Evolutionary conservation across 1,284 basidiomycete genomes (phyloP), one percentile per base, ranked within the genome.

Genomic region (Cutaneotrichosporon spelunceum): DNA sequence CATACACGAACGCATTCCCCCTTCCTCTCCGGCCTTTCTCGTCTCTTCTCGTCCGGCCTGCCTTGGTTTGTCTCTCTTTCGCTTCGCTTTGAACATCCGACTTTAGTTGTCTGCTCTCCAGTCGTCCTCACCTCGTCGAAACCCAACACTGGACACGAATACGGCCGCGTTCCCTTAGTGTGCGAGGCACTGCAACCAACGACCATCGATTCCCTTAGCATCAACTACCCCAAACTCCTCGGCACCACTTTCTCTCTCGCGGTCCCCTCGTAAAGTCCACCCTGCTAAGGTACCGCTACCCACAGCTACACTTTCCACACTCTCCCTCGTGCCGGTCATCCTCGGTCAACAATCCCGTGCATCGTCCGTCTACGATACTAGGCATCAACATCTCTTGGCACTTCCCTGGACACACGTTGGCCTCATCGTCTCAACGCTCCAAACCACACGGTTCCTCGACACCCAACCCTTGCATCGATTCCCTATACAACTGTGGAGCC

Each of bases 151-250:
- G 19, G 8, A 42, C 19, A 42, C 19, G 39, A 42, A 42, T 42
- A 42, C 39, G 39, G 39, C 39, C 39, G 39, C 4, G 16, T 19
- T 42, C 39, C 39, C 39, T 42, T 42, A n/a, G 39, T 42, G 39
- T 19, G 39, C 39, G 39, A 16, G 39, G 19, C 30, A 11, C 23
- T 7, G 34, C 52, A 39, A 39, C 39, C 39, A 49, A 26, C 7
- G 26, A 19, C 48, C n/a, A 49, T 2, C 48, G 26, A 53, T 53
- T 53, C 52, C 52, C 50, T 36, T 36, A 53, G 52, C 52, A 53
- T 53, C 52, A 16, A 53, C 52, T 53, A 53, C 52, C 52, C 49
- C 48, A 13, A 27, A 9, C n/a, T 52, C 29, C 26, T n/a, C 33
- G 13, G 49, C 4, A 14, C 33, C 23, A 5, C n/a, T 21, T 29